These are phyloP conservation scores for Dichotomopilus funicola DNA, from an alignment of 2,329 filamentous ascomycete genomes.

Conservation along the genomic window DNA sequence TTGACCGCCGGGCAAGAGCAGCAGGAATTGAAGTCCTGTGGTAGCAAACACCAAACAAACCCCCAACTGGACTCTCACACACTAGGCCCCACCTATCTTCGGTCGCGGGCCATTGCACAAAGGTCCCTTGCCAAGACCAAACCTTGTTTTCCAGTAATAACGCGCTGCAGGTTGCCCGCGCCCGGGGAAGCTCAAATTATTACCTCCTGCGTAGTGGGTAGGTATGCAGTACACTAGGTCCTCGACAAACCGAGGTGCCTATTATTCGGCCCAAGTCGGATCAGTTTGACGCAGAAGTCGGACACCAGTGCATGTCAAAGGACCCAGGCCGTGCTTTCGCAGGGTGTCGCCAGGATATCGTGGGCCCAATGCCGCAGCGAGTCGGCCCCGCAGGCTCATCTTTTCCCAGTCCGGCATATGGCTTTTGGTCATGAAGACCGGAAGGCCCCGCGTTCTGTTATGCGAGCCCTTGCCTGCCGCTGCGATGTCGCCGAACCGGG, in stretches of 20 bases:
- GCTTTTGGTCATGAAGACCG: not conserved
- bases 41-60: conserved; percentile 14
- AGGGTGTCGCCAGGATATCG: not conserved
- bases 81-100: conserved; percentile 2
- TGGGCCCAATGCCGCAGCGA: not conserved
- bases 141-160: not conserved
- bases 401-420: conserved; percentile 3
- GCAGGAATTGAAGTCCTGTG: conserved; percentile 1
- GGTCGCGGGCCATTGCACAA: not conserved
- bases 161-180: not conserved
- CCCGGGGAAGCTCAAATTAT: not conserved
- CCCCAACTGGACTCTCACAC: not conserved
- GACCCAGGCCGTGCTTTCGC: not conserved
- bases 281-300: too few species aligned
- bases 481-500: not conserved
- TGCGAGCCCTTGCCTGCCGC: conserved; percentile 4
- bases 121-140: conserved; percentile 9
- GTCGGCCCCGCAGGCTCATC: not conserved
- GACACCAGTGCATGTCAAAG: too few species aligned
- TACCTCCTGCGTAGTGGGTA: not conserved
- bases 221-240: too few species aligned
- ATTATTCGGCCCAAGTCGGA: too few species aligned
- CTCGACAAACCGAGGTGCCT: too few species aligned
- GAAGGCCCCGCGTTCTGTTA: conserved; percentile 5
- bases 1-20: conserved; percentile 16